Conservation (phyloP, 306 rosid genomes). For the Fragaria ananassa region DNA sequence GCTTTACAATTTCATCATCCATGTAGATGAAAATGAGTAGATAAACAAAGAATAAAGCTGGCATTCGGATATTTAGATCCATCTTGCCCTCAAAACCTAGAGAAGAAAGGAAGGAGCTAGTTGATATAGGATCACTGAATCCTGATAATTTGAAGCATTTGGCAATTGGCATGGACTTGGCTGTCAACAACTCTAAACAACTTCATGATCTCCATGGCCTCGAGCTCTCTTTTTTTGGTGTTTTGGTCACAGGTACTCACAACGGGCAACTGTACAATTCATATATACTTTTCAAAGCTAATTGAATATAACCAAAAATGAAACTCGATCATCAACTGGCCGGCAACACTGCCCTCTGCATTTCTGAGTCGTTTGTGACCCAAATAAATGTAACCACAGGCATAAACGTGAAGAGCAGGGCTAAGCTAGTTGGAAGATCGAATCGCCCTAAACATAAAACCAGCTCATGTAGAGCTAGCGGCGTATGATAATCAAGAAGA, state of each 20-base stretch:
- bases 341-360: not conserved
- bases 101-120: not conserved
- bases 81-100: not conserved
- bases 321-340: not conserved
- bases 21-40: not conserved
- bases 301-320: not conserved
- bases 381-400: not conserved
- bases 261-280: not conserved
- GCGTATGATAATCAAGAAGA: not conserved
- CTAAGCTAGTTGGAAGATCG: not conserved
- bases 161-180: not conserved
- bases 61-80: not conserved
- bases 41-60: not conserved
- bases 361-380: conserved; percentile 3
- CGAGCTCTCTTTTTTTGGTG: not conserved
- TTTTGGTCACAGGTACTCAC: not conserved
- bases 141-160: not conserved
- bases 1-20: not conserved
- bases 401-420: not conserved
- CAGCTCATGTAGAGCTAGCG: not conserved
- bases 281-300: not conserved
- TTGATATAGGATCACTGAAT: not conserved
- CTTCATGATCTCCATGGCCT: conserved; percentile 2
- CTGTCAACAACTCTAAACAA: not conserved
- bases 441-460: not conserved